Conservation (phyloP, 139 green algal species). For the Chara braunii region DNA sequence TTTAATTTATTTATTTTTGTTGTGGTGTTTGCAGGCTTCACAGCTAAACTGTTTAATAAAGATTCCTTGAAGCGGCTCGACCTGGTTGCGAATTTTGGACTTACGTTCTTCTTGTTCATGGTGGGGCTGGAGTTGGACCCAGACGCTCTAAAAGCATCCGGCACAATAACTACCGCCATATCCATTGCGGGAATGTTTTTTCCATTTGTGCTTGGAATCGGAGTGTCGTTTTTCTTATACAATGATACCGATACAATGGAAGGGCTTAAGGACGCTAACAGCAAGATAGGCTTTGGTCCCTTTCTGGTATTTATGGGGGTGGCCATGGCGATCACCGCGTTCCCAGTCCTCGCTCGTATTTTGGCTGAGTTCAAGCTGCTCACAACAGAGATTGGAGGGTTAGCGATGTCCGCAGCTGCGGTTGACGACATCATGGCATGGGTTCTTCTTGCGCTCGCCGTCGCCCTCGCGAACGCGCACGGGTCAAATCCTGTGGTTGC, state of each 20-base stretch:
- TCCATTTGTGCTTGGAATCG: slow-evolving; percentile 43
- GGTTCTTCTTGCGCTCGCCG: slow-evolving; percentile 40
- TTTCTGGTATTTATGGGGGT: slow-evolving; percentile 47
- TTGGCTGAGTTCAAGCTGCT: slow-evolving; percentile 39
- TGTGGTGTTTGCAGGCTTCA: too few relatives aligned
- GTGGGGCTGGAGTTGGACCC: slow-evolving; percentile 47
- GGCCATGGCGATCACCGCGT: slow-evolving; percentile 47
- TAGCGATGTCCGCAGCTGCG: slow-evolving; percentile 35
- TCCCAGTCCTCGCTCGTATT: slow-evolving; percentile 42
- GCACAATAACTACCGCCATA: slow-evolving; percentile 26
- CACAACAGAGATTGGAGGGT: slow-evolving; percentile 25
- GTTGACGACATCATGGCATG: slow-evolving; percentile 36
- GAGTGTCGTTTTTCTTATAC: slow-evolving; percentile 7
- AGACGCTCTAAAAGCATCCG: slow-evolving; percentile 10
- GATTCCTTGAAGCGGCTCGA: too few relatives aligned
- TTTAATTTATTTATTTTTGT: too few relatives aligned
- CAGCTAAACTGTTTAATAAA: too few relatives aligned
- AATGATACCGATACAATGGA: too few relatives aligned
- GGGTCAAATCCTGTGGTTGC: neutral
- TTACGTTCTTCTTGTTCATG: slow-evolving; percentile 51
- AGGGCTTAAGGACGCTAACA: slow-evolving; percentile 33
- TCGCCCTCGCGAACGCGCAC: slow-evolving; percentile 39
- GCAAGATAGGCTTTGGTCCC: too few relatives aligned
- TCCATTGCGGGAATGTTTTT: slow-evolving; percentile 37
- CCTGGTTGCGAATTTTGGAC: slow-evolving; percentile 45